Conservation (phyloP, 1,139 yeast genomes). For the Yamadazyma membranifaciens region DNA sequence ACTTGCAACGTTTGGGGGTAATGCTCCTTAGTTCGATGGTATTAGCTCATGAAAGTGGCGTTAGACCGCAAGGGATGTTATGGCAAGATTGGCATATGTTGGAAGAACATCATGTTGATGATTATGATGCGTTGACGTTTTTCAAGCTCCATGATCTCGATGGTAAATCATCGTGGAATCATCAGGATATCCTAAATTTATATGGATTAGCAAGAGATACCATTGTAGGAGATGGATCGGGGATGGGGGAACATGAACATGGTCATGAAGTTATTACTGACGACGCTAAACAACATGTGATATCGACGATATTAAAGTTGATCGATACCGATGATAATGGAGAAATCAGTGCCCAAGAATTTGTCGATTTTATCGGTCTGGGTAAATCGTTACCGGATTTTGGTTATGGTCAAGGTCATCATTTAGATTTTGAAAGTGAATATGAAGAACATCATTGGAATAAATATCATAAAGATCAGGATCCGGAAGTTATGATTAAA, state of each 20-base stretch:
- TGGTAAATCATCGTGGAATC: constrained; percentile 51
- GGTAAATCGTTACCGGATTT: constrained; percentile 88
- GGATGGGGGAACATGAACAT: constrained; percentile 78
- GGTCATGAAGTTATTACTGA: constrained; percentile 51
- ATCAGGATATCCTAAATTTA: constrained; percentile 67
- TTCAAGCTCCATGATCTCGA: constrained; percentile 77
- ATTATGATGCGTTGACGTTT: constrained; percentile 73
- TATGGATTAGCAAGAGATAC: constrained; percentile 76
- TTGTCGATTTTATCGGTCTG: constrained; percentile 55
- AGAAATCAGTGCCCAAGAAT: constrained; percentile 64
- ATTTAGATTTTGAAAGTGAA: constrained; percentile 89
- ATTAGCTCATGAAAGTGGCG: constrained; percentile 1
- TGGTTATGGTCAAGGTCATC: constrained; percentile 97
- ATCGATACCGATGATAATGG: constrained; percentile 72
- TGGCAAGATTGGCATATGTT: constrained; percentile 93
- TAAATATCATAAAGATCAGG: constrained; percentile 73
- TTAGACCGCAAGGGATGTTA: constrained; percentile 47
- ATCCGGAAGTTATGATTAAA: constrained; percentile 76
- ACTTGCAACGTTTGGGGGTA: too few relatives aligned
- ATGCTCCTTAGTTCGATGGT: not conserved
- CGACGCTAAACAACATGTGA: constrained; percentile 57
- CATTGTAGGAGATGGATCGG: constrained; percentile 86
- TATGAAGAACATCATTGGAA: constrained; percentile 96
- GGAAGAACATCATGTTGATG: constrained; percentile 77
- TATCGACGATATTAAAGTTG: constrained; percentile 51